Evolutionary conservation across 2,329 filamentous ascomycete genomes (phyloP), one percentile per base, ranked within the genome.

Genomic region (Fusarium sulawesiense): DNA sequence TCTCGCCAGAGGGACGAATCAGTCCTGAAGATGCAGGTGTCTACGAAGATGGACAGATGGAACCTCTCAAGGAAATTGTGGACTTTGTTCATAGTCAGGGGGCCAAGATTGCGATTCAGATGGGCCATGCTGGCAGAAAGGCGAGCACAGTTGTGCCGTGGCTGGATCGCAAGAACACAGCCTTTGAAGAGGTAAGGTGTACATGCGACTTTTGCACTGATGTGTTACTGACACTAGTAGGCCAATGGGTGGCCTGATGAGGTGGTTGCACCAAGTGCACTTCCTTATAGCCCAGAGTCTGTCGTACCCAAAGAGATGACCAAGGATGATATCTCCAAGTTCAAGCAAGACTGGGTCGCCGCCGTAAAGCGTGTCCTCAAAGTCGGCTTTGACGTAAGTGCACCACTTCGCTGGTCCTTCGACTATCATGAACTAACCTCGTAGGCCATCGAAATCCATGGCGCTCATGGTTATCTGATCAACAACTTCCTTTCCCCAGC

Each of bases 11-110:
- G 69, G 92, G 92, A 12, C 85, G 92, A 23, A 93, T 93, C 78
- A 92, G 90, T 0, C 92, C 91, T 0, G 83, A 92, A 73, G 90
- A 92, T 72, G 77, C 80, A 13, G 91, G 92, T 0, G 77, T 94
- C 4, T 94, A 91, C 91, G 85, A 89, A 62, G 92, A 94, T 75
- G 86, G 84, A 2, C 92, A 94, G 71, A 88, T 91, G 58, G 89
- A 83, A 63, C 84, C 85, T 0, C 78, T 91, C 47, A 84, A 82
- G 66, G 81, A 83, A 30, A 83, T 91, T 11, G 85, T 89, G 3
- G 89, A 92, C 46, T 93, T 92, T 61, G 88, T 87, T 0, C 73
- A 75, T 30, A 86, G 84, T 20, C 91, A 93, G 75, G 83, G 82
- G 69, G 88, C 89, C 74, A 85, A 88, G 51, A 89, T 92, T 62